A percentile compares a stretch with the other conserved stretches of the same genome.
phyloP scores from a whole-genome alignment of 208 protist species.

The Trypanosoma mega region DNA sequence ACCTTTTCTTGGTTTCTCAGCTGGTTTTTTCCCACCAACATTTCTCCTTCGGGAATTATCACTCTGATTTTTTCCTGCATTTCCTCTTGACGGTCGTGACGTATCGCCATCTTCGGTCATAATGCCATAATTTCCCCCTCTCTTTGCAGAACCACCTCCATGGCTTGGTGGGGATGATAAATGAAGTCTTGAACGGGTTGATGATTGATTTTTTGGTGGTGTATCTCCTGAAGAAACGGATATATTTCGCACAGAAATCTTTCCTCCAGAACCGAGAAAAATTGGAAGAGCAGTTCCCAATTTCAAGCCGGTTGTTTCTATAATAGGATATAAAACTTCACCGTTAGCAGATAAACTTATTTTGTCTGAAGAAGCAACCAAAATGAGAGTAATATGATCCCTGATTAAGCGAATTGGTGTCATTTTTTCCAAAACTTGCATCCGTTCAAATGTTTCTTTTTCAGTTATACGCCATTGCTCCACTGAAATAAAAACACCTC shows the following conservation, averaged over 20 bases:
- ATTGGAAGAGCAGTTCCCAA: slow-evolving; percentile 28
- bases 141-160: background rate
- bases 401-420: slow-evolving; percentile 21
- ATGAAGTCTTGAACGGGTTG: background rate
- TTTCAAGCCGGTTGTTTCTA: slow-evolving; percentile 11
- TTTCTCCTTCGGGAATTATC: background rate
- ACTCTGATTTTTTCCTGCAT: background rate
- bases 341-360: slow-evolving; percentile 25
- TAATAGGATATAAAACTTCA: slow-evolving; percentile 22
- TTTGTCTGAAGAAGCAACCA: slow-evolving; percentile 16
- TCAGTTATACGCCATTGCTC: slow-evolving; percentile 31
- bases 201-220: slow-evolving; percentile 19
- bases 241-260: slow-evolving; percentile 23
- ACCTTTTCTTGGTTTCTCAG: slow-evolving; percentile 4
- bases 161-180: slow-evolving; percentile 16
- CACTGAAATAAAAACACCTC: slow-evolving; percentile 29
- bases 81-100: background rate
- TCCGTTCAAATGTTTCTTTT: slow-evolving; percentile 25
- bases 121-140: background rate
- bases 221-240: slow-evolving; percentile 23
- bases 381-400: slow-evolving; percentile 21
- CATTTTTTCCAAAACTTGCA: slow-evolving; percentile 24
- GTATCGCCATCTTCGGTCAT: slow-evolving; percentile 13
- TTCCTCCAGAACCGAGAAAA: slow-evolving; percentile 26
- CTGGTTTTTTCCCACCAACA: background rate